Evolutionary conservation across 2,329 filamentous ascomycete species (phyloP), one percentile per base, ranked within the genome.

Genomic region (Metarhizium anisopliae): DNA sequence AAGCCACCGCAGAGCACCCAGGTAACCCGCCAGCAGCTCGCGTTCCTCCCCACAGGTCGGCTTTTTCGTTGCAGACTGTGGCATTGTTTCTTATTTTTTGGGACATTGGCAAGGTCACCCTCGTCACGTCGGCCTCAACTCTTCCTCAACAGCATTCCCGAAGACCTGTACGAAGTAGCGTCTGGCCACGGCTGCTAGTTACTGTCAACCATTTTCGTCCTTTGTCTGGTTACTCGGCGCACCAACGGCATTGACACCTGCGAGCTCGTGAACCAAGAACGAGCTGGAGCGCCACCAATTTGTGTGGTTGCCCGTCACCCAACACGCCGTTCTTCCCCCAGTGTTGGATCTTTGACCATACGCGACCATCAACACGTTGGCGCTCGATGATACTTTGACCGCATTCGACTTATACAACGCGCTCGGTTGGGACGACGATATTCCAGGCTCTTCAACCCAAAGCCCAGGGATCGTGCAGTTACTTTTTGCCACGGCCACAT

Each of bases 401-500:
- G n/a, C 45, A 14, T 16, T 49, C 25, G 45, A 25, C 25, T 30
- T 29, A 29, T 30, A 6, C 13, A 6, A 30, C 25, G 14, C 20
- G 25, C 8, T 6, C 25, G n/a, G 20, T 49, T 30, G 16, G 20
- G 6, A 49, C 45, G 20, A 49, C 45, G 45, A 49, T 49, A 49
- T 32, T 20, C 25, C 45, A 25, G 20, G 45, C 45, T 6, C 13
- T 11, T 45, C 25, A 16, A 30, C 25, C 13, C 20, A 49, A 49
- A 20, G 4, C 45, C 10, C 5, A 30, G 32, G 32, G 45, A 20
- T 49, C 45, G n/a, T 49, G 45, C 45, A 29, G 45, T 56, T 14
- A 30, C 50, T 53, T 54, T 49, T 54, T 47, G 40, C 32, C 36
- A 35, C 47, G 55, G 30, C 47, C 38, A 54, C 51, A 35, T 49